phyloP scores from a whole-genome alignment of 2,329 filamentous ascomycete genomes.

The Fusarium sp. region DNA sequence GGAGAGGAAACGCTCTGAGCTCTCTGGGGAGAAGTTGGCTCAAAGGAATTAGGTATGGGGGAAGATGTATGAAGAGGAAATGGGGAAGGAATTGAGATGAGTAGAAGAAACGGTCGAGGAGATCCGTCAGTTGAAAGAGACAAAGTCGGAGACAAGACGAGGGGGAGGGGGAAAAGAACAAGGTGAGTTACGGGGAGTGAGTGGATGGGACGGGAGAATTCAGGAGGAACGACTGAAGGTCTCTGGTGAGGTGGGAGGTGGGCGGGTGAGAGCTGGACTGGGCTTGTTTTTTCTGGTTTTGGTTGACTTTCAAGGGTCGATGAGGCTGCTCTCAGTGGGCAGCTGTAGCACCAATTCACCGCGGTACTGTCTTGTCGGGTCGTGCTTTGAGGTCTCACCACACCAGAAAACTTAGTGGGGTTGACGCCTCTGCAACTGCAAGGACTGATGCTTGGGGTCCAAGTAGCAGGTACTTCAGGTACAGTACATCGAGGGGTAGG shows the following conservation, averaged over 20 bases:
- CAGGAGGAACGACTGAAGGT: conserved; percentile 43
- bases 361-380: conserved; percentile 25
- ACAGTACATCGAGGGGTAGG: conserved; percentile 26
- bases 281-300: conserved; percentile 46
- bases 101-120: conserved; percentile 42
- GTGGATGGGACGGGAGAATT: conserved; percentile 44
- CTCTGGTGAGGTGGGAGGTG: conserved; percentile 44
- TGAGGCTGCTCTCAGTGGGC: conserved; percentile 43
- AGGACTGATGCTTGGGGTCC: conserved; percentile 27
- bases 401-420: conserved; percentile 46
- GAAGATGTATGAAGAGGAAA: conserved; percentile 41
- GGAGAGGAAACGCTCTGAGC: conserved; percentile 45
- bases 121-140: conserved; percentile 45
- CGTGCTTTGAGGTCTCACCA: conserved; percentile 28
- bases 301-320: conserved; percentile 46
- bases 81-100: conserved; percentile 36
- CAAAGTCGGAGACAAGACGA: conserved; percentile 31
- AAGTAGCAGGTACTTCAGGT: conserved; percentile 38
- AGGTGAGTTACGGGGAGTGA: conserved; percentile 13
- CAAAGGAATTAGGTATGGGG: conserved; percentile 48
- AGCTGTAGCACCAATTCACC: conserved; percentile 14
- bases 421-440: conserved; percentile 31
- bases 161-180: conserved; percentile 34
- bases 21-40: conserved; percentile 40
- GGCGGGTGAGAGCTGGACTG: conserved; percentile 46